A percentile compares a stretch with the other conserved stretches of the same genome.
phyloP scores from a whole-genome alignment of 2,329 filamentous ascomycete genomes.

The Aspergillus hiratsukae region DNA sequence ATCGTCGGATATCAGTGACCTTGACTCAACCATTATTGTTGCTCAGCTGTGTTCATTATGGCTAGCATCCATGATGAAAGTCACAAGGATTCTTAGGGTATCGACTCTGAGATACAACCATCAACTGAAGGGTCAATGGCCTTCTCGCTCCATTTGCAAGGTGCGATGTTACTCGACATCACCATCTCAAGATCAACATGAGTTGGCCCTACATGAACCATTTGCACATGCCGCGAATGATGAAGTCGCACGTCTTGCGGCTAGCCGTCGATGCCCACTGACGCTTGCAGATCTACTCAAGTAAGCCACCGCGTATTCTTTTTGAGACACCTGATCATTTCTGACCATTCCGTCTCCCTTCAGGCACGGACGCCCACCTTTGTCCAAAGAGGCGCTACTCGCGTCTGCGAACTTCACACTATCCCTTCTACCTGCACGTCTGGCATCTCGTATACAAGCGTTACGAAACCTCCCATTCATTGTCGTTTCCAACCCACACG shows the following conservation, averaged over 20 bases:
- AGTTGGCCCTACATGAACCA: constrained; percentile 43
- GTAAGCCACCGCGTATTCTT: constrained; percentile 44
- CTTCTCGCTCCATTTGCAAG: neutral
- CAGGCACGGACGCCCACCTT: constrained; percentile 74
- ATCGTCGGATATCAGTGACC: neutral
- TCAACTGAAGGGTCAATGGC: neutral
- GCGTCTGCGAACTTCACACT: constrained; percentile 94
- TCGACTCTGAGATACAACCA: constrained; percentile 8
- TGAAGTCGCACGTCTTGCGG: constrained; percentile 73
- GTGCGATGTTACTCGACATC: constrained; percentile 18
- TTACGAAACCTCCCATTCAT: constrained; percentile 94
- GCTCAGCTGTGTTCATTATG: constrained; percentile 12
- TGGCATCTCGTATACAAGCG: constrained; percentile 90
- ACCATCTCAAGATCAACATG: constrained; percentile 7
- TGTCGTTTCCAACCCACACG: constrained; percentile 95
- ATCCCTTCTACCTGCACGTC: constrained; percentile 81
- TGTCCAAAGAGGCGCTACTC: constrained; percentile 74
- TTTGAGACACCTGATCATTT: neutral
- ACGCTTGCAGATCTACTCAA: constrained; percentile 85
- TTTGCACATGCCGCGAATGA: constrained; percentile 60
- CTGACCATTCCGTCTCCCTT: neutral
- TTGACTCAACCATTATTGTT: neutral
- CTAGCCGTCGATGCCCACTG: constrained; percentile 71
- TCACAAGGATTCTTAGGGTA: constrained; percentile 11
- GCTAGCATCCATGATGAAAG: constrained; percentile 19